A percentile compares a stretch with the other conserved stretches of the same genome.
Evolutionary conservation across 306 rosid genomes (phyloP).

Genomic region (Neltuma alba): DNA sequence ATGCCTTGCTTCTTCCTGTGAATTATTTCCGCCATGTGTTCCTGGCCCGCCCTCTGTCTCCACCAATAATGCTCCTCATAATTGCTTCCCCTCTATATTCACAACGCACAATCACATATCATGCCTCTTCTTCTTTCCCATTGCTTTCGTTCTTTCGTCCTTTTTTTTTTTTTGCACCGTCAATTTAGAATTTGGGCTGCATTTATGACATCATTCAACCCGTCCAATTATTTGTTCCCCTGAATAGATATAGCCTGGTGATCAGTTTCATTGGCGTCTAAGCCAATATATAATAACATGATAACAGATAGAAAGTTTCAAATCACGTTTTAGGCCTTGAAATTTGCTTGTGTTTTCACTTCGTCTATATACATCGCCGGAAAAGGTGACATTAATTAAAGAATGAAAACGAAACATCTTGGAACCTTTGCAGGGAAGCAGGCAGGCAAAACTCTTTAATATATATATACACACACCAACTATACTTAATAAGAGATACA

Average conservation of each 20-base stretch:
- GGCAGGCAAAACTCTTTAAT: no score
- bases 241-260: not conserved
- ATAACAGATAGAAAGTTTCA: no score
- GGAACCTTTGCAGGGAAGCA: no score
- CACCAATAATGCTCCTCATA: conserved; percentile 12
- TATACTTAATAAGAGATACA: no score
- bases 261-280: not conserved
- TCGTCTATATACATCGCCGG: no score
- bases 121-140: not conserved
- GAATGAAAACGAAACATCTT: no score
- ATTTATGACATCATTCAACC: not conserved
- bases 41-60: conserved; percentile 16
- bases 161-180: not conserved
- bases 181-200: not conserved
- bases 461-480: no score
- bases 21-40: conserved; percentile 18
- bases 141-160: no score
- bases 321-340: no score
- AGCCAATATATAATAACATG: no score
- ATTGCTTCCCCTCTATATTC: not conserved
- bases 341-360: no score
- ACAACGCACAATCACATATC: not conserved
- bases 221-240: not conserved
- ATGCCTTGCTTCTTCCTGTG: not conserved
- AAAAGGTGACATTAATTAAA: no score